A percentile compares a stretch with the other conserved stretches of the same genome.
These are phyloP conservation scores for Pythium monospermum DNA, from an alignment of 352 stramenopile genomes.

Conservation along the genomic window DNA sequence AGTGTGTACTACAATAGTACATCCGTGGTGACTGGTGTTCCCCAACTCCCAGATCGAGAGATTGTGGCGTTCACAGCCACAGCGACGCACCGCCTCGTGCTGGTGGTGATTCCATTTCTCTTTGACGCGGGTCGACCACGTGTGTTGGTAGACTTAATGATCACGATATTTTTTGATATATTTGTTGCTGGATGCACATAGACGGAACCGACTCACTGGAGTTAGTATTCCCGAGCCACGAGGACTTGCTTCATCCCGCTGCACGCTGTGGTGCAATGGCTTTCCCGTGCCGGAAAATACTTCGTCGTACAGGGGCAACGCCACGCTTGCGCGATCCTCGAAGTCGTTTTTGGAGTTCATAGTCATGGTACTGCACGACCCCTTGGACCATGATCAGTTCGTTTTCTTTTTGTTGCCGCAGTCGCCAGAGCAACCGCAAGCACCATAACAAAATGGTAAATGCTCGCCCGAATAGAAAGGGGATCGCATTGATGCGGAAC, in stretches of 20 bases:
- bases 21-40: too few species aligned
- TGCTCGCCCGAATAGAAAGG: conserved; percentile 17
- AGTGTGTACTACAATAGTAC: too few species aligned
- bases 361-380: conserved; percentile 12
- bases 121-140: conserved; percentile 10
- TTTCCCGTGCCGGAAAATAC: too few species aligned
- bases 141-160: conserved; percentile 9
- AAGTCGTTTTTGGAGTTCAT: not conserved
- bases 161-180: conserved; percentile 11
- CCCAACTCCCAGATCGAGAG: conserved; percentile 1
- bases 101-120: conserved; percentile 13
- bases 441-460: conserved; percentile 10
- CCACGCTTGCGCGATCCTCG: too few species aligned
- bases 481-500: conserved; percentile 1
- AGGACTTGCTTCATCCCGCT: too few species aligned
- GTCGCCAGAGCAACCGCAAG: conserved; percentile 18
- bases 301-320: too few species aligned
- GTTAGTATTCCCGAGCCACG: too few species aligned
- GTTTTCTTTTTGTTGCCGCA: not conserved
- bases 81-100: not conserved
- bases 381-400: conserved; percentile 22
- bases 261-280: too few species aligned
- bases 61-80: not conserved
- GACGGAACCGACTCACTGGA: conserved; percentile 16
- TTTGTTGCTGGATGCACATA: conserved; percentile 13